Evolutionary conservation across 208 protist genomes (phyloP), one percentile per base, ranked within the genome.

Genomic region (Trypanosoma avium): DNA sequence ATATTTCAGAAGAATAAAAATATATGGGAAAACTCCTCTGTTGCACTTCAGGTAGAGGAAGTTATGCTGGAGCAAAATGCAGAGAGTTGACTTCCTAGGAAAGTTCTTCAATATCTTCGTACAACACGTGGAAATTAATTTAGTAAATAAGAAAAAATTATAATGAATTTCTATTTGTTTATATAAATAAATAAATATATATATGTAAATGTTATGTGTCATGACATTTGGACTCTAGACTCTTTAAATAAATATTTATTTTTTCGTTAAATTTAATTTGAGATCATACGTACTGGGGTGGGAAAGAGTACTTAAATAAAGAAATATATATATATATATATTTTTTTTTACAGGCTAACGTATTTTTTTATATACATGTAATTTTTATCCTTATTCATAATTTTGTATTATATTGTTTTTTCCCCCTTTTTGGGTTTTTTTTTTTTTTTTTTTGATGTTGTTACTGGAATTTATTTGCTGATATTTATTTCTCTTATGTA

Each of bases 1-100:
- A 5, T 76, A 17, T 36, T 62, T 38, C 3, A 42, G 8, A 12
- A 19, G 0, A 57, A 55, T 3, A 35, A 42, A 22, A 4, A 60
- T 30, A 27, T 64, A 1, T 67, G 58, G 61, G 46, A 63, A 47
- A 40, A 33, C 38, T 60, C 60, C 40, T 15, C 21, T 8, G 46
- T 65, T 19, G 48, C 53, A 15, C 19, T 60, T 4, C 64, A 77
- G 46, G 50, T 67, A 12, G 21, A 29, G 29, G 72, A 65, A 15
- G 61, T 77, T 1, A 56, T 77, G 30, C 59, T 35, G 9, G 21
- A 15, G 29, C 62, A 72, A 27, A 68, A 77, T 42, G 72, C 59
- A 12, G 72, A 70, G 36, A 65, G 43, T 66, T 77, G 72, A 66
- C 50, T 77, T n/a, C 72, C 72, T 21, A 19, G 4, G 3, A 15